Evolutionary conservation across 1,139 yeast genomes (phyloP).

Genomic region (Casaregolazyma lundiana): DNA sequence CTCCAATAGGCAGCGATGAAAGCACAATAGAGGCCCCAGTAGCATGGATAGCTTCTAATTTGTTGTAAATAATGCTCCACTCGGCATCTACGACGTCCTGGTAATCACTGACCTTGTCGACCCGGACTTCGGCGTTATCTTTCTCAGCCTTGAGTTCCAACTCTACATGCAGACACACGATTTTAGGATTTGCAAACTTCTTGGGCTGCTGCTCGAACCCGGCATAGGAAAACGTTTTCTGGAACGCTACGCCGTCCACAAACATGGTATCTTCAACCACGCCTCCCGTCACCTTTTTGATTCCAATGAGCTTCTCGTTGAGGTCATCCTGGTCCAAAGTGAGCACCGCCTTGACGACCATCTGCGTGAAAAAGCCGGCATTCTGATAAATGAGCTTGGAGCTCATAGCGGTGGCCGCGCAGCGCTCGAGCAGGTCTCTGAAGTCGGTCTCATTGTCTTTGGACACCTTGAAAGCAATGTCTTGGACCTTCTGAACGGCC

Average conservation of each 20-base stretch:
- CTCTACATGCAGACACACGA: conserved; percentile 83
- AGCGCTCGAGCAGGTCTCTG: conserved; percentile 76
- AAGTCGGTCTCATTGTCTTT: conserved; percentile 44
- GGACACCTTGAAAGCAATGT: conserved; percentile 64
- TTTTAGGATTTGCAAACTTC: conserved; percentile 69
- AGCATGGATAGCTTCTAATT: conserved; percentile 73
- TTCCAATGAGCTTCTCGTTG: conserved; percentile 87
- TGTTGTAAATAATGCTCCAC: conserved; percentile 88
- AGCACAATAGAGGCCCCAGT: conserved; percentile 92
- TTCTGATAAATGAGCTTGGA: conserved; percentile 87
- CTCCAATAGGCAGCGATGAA: conserved; percentile 95
- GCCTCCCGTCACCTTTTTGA: conserved; percentile 95
- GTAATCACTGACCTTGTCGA: conserved; percentile 87
- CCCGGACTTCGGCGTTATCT: conserved; percentile 98
- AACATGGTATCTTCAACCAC: conserved; percentile 89
- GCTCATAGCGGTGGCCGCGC: conserved; percentile 97
- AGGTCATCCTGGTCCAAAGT: conserved; percentile 78
- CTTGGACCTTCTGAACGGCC: conserved; percentile 69
- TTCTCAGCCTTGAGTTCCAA: conserved; percentile 96
- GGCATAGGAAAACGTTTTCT: conserved; percentile 94
- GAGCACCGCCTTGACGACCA: conserved; percentile 95
- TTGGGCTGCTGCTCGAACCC: conserved; percentile 99
- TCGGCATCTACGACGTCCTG: conserved; percentile 98
- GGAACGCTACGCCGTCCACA: conserved; percentile 93
- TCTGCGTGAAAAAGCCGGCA: conserved; percentile 82